These are phyloP conservation scores for Cucumis hystrix DNA, from an alignment of 306 rosid species.

Conservation along the genomic window DNA sequence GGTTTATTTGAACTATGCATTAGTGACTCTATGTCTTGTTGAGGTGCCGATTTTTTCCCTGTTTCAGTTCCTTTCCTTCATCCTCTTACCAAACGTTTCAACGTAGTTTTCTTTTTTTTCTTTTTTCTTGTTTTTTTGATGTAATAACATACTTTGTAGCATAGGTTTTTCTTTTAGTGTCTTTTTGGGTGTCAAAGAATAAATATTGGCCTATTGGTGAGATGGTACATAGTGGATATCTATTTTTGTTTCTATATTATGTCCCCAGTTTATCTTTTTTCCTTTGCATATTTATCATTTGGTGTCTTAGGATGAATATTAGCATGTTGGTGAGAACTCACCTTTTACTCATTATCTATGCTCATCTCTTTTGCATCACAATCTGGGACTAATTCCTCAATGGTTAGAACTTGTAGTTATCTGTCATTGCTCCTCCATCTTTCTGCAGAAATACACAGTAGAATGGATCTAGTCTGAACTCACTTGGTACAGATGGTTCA, in stretches of 20 bases:
- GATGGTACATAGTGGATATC: background rate
- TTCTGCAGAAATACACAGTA: constrained; percentile 60
- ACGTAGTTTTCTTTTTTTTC: background rate
- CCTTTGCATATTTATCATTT: background rate
- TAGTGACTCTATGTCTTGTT: background rate
- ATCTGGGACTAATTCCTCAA: constrained; percentile 11
- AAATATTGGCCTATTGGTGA: background rate
- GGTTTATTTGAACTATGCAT: background rate
- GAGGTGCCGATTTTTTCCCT: background rate
- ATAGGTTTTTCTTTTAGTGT: background rate
- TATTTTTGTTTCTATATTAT: background rate
- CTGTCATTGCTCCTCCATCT: constrained; percentile 82
- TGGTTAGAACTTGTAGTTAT: constrained; percentile 44
- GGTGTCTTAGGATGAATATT: background rate
- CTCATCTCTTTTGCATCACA: background rate
- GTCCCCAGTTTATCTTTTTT: background rate
- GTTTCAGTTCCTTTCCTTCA: background rate
- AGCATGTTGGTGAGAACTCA: background rate
- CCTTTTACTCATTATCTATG: background rate
- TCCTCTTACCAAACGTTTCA: background rate
- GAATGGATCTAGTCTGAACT: constrained; percentile 50
- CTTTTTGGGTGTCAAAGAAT: background rate
- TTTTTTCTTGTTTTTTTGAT: too few species aligned
- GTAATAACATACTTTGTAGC: background rate
- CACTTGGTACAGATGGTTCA: constrained; percentile 49